Percentiles rank a stretch among this genome's conserved stretches.
Conservation (phyloP, 306 rosid genomes). For the Quercus berberidifolia region DNA sequence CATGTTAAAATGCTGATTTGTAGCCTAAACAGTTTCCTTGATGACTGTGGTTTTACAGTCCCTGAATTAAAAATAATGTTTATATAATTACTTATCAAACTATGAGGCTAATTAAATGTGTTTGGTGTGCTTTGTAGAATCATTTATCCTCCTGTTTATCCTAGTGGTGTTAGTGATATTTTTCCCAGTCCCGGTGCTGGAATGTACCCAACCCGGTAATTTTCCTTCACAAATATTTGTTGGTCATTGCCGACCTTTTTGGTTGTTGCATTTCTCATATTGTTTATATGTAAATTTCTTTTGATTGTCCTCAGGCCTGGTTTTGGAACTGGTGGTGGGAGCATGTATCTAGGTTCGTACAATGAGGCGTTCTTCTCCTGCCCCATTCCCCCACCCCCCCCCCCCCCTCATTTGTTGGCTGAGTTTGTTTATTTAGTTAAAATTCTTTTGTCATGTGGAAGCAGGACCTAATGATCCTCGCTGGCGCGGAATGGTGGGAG, state of each 20-base stretch:
- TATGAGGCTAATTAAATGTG: slow-evolving; percentile 13
- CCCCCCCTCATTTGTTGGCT: background rate
- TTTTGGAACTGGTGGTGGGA: slow-evolving; percentile 56
- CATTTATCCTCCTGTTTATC: slow-evolving; percentile 45
- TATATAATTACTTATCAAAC: background rate
- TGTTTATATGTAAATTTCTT: slow-evolving; percentile 2
- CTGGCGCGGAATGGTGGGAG: slow-evolving; percentile 55
- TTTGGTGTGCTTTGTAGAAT: slow-evolving; percentile 38
- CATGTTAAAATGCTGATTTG: background rate
- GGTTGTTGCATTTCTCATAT: background rate
- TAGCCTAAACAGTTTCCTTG: background rate
- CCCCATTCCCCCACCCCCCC: background rate
- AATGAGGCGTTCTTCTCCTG: background rate
- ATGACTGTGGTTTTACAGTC: background rate
- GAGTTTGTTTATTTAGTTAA: background rate
- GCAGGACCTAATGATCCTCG: slow-evolving; percentile 76
- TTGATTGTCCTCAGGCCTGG: slow-evolving; percentile 44
- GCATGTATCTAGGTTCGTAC: slow-evolving; percentile 72
- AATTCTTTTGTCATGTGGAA: slow-evolving; percentile 15
- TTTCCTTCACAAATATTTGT: background rate
- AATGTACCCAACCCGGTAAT: slow-evolving; percentile 61
- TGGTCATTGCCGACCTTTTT: background rate
- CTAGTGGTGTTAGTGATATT: slow-evolving; percentile 59
- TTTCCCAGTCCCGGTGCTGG: slow-evolving; percentile 84
- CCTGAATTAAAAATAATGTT: background rate